Evolutionary conservation across 192 early-diverging fungal genomes (phyloP).

Genomic region (Radiomyces spectabilis): DNA sequence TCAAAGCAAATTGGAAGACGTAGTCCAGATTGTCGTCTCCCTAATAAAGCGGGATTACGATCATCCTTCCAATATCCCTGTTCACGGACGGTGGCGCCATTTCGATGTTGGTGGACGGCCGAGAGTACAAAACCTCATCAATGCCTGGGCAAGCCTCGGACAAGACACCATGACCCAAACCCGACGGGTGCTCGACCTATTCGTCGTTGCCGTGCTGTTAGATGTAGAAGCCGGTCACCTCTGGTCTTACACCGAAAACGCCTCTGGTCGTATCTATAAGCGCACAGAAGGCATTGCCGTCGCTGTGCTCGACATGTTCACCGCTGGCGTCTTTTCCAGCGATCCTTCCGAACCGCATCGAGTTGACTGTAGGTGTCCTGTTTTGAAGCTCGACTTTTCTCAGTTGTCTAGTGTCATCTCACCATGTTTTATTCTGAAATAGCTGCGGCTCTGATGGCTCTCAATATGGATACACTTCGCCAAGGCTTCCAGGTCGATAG

Average conservation of each 20-base stretch:
- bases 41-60: conserved; percentile 32
- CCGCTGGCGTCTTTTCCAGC: conserved; percentile 68
- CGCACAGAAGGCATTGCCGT: conserved; percentile 83
- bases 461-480: conserved; percentile 42
- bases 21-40: conserved; percentile 56
- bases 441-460: conserved; percentile 43
- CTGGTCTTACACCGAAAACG: conserved; percentile 65
- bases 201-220: conserved; percentile 79
- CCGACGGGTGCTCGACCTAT: conserved; percentile 74
- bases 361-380: conserved; percentile 74
- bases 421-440: too few species aligned
- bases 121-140: conserved; percentile 40
- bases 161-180: conserved; percentile 44
- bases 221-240: conserved; percentile 79
- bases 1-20: conserved; percentile 50
- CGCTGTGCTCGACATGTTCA: conserved; percentile 78
- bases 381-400: conserved; percentile 2
- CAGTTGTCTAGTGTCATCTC: too few species aligned
- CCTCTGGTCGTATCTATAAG: conserved; percentile 35
- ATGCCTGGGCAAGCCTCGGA: conserved; percentile 36
- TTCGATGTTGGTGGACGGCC: conserved; percentile 56
- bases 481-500: conserved; percentile 70
- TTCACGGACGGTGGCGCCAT: conserved; percentile 84
- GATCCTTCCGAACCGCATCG: conserved; percentile 51
- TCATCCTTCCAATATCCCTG: conserved; percentile 67